Evolutionary conservation across 345 rosid species (phyloP), one percentile per base, ranked within the genome.

Genomic region (Salix koriyanagi): DNA sequence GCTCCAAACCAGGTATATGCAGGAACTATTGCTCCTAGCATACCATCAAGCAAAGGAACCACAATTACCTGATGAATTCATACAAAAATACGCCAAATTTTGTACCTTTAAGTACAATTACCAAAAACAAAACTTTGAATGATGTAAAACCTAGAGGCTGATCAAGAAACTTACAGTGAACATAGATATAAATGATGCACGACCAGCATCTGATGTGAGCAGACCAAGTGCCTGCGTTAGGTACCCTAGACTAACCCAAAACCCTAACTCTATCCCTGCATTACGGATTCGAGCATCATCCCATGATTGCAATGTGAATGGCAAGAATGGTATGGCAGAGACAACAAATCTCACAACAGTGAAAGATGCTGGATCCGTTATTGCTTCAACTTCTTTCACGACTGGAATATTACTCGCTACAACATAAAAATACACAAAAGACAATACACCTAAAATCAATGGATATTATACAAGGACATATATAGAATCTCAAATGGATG

Each of bases 11-110:
- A 91, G 8, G 90, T 86, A n/a, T 75, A 79, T 8, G 89, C 79
- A 76, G 90, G 92, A 79, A 88, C 69, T 66, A 85, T 74, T 52
- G 93, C 85, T 81, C 96, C 96, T 70, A 91, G 77, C 90, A 91
- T 84, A 74, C 92, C 89, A 81, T 88, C 91, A 62, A 91, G 89
- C 82, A 88, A 71, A 4, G 96, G 96, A 79, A 88, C 96, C 83
- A 89, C 83, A 77, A 89, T 84, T 28, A 91, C 87, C 92, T 91
- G 82, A 71, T 71, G 77, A 75, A 76, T 77, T 60, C 75, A 71
- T 52, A 73, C 72, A 82, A 69, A 74, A 69, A 15, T 30, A 69
- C 21, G 10, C 74, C 65, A 18, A 75, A 66, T 61, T 62, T 15
- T 74, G 65, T 48, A 39, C 67, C 58, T 79, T 79, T 21, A 77